A percentile compares a stretch with the other conserved stretches of the same genome.
These are phyloP conservation scores for Penicillium canescens DNA, from an alignment of 495 filamentous ascomycete species.

Conservation along the genomic window DNA sequence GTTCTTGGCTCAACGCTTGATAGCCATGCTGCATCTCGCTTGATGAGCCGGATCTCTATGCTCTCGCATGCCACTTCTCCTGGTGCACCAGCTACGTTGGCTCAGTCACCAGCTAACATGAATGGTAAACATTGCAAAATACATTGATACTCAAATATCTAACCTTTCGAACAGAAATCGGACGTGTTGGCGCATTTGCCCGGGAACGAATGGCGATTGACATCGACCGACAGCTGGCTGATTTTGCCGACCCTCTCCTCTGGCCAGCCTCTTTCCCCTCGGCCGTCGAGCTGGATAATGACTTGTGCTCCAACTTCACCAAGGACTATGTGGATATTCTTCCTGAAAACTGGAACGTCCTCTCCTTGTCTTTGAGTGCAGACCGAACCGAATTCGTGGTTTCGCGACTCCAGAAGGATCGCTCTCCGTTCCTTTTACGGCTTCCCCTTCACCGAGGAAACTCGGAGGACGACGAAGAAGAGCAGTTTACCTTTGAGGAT, in stretches of 20 bases:
- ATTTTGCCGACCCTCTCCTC: constrained; percentile 39
- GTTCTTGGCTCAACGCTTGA: constrained; percentile 47
- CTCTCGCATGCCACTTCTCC: constrained; percentile 43
- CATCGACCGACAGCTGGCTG: constrained; percentile 44
- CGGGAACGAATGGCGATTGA: constrained; percentile 44
- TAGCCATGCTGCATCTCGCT: constrained; percentile 41
- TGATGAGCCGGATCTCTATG: constrained; percentile 51
- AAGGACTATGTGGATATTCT: constrained; percentile 61
- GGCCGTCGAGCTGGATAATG: constrained; percentile 20
- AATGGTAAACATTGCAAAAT: constrained; percentile 33
- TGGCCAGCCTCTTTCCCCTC: constrained; percentile 33
- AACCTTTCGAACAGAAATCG: constrained; percentile 34
- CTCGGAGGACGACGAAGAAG: constrained; percentile 79
- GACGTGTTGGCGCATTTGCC: constrained; percentile 46
- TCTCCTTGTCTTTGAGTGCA: constrained; percentile 83
- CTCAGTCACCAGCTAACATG: constrained; percentile 42
- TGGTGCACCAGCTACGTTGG: constrained; percentile 27
- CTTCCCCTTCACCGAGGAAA: constrained; percentile 80
- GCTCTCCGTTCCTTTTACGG: constrained; percentile 79
- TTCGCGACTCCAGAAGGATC: constrained; percentile 69
- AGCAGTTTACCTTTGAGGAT: constrained; percentile 78
- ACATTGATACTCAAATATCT: not conserved
- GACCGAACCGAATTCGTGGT: constrained; percentile 78
- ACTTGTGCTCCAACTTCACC: constrained; percentile 35
- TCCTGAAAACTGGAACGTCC: constrained; percentile 76